Percentiles rank a stretch among this genome's conserved stretches.
Conservation (phyloP, 768 basidiomycete species). For the Boletus fagicola region DNA sequence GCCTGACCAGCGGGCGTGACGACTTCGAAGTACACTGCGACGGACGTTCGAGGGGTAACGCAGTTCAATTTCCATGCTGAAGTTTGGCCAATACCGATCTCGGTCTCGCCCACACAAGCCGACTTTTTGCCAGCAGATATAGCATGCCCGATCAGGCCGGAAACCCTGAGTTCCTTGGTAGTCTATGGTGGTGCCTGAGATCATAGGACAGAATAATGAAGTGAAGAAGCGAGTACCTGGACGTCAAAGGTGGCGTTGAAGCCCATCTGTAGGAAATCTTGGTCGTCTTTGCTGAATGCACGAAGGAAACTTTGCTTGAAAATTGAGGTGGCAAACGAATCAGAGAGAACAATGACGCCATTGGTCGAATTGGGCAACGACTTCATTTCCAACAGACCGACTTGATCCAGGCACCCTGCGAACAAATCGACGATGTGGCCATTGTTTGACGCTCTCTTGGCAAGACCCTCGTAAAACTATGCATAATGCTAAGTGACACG, state of each 20-base stretch:
- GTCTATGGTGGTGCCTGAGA: conserved; percentile 51
- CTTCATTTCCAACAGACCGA: conserved; percentile 97
- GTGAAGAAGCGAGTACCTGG: conserved; percentile 51
- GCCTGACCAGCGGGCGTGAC: conserved; percentile 96
- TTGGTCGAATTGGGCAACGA: conserved; percentile 93
- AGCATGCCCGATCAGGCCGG: conserved; percentile 95
- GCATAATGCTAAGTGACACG: neutral
- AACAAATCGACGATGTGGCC: conserved; percentile 96
- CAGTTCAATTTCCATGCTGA: conserved; percentile 98
- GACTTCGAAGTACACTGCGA: conserved; percentile 96
- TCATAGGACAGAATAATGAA: neutral
- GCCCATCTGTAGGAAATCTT: conserved; percentile 93
- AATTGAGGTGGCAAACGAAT: conserved; percentile 95
- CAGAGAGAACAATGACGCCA: conserved; percentile 92
- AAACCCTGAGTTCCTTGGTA: conserved; percentile 98
- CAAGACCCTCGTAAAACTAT: conserved; percentile 94
- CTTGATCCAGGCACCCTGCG: conserved; percentile 96
- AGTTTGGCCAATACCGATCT: conserved; percentile 98
- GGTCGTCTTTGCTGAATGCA: conserved; percentile 88
- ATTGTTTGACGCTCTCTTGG: conserved; percentile 89
- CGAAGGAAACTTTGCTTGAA: conserved; percentile 98
- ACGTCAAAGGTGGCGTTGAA: conserved; percentile 99
- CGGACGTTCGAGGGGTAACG: conserved; percentile 81
- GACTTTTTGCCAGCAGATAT: conserved; percentile 98
- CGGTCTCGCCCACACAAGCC: conserved; percentile 94